Evolutionary conservation across 441 rosid genomes (phyloP), one percentile per base, ranked within the genome.

Genomic region (Bocquillonia castaneifolia): DNA sequence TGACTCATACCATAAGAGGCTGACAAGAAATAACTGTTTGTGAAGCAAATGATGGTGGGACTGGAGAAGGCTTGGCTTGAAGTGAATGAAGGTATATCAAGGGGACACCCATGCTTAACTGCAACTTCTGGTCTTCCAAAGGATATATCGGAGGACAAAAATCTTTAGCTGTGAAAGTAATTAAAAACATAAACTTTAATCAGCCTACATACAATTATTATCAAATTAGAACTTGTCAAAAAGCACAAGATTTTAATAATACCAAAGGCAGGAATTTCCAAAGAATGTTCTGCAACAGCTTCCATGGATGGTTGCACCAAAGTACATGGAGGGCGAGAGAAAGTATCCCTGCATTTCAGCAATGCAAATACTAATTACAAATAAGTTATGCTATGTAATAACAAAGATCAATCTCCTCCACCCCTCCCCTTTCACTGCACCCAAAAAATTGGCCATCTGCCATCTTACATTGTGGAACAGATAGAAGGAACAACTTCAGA

Each of bases 131-230:
- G 36, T 79, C 84, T 63, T 79, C 88, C 81, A 90, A 74, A 72
- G 99, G 99, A 87, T 84, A 92, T 79, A 94, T 92, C 52, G 86
- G 86, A 69, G 98, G 94, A 75, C 87, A 90, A 78, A 94, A 90
- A 72, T 90, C 74, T 74, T 75, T 79, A 71, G 86, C 99, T 94
- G 90, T 39, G 45, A 70, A 77, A 72, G 62, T 60, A 44, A 57
- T 63, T 48, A 72, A 60, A 36, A 36, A 59, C 12, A 68, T 53
- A 64, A 67, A 79, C 50, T 63, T 73, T 50, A 64, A 68, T 65
- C 36, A 34, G 53, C 42, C 67, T 55, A 66, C 44, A 66, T 48
- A 29, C 36, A 64, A 10, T 8, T 59, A 39, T 39, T 25, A 50
- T 28, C 40, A 20, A 44, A 69, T 14, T 34, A 64, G 10, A 69